Evolutionary conservation across 345 rosid species (phyloP).

Genomic region (Eucalyptus leucophloia): DNA sequence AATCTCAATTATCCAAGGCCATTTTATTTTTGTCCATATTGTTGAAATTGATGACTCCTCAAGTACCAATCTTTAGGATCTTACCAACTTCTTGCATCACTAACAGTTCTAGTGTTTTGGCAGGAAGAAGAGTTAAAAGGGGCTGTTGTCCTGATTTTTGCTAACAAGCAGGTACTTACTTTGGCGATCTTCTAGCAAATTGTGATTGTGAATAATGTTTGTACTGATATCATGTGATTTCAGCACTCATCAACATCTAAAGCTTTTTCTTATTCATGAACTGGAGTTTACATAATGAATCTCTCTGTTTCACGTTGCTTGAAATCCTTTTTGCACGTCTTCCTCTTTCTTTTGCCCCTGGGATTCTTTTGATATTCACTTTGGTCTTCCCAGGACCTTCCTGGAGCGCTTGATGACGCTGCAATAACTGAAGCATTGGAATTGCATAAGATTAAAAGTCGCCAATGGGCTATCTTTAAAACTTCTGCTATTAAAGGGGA

Average conservation of each 20-base stretch:
- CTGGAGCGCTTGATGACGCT: conserved; percentile 68
- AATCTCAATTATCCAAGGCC: not conserved
- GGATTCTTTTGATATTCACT: not conserved
- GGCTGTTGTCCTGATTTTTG: conserved; percentile 51
- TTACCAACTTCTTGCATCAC: not conserved
- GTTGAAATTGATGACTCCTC: not conserved
- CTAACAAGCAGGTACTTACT: conserved; percentile 55
- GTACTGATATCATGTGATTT: not conserved
- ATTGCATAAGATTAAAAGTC: conserved; percentile 57
- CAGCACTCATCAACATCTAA: not conserved
- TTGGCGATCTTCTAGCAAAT: not conserved
- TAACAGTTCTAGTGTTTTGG: not conserved
- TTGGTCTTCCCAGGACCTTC: conserved; percentile 45
- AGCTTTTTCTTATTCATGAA: not conserved
- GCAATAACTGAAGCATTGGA: conserved; percentile 61
- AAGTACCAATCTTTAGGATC: not conserved
- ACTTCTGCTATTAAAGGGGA: conserved; percentile 66
- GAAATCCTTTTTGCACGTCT: not conserved
- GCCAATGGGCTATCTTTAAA: conserved; percentile 69
- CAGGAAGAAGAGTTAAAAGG: conserved; percentile 73
- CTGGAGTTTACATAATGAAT: not conserved
- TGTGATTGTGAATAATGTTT: not conserved
- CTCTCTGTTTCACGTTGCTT: not conserved
- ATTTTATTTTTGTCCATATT: not conserved
- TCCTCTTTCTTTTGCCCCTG: not conserved